These are phyloP conservation scores for Cladosporium sp. DNA, from an alignment of 2,329 filamentous ascomycete genomes.

Conservation along the genomic window DNA sequence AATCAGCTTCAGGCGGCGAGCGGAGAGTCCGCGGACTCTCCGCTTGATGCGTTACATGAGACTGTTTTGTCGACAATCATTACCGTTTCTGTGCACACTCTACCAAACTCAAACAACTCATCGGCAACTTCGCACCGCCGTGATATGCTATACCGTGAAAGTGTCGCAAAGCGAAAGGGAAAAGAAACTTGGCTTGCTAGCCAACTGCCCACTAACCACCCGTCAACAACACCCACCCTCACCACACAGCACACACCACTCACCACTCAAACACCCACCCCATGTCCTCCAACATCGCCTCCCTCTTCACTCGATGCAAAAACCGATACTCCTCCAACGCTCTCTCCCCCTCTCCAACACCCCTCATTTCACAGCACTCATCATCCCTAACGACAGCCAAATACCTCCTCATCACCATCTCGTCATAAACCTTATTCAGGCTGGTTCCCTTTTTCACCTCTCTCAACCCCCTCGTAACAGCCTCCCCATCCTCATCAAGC, in stretches of 20 bases:
- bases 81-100: background rate
- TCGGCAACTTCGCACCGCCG: background rate
- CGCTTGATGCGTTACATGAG: background rate
- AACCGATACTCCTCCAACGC: background rate
- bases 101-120: background rate
- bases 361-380: background rate
- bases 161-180: background rate
- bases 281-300: conserved; percentile 8
- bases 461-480: background rate
- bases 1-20: background rate
- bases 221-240: background rate
- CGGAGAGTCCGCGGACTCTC: background rate
- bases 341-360: background rate
- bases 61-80: background rate
- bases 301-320: background rate
- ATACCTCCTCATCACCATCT: background rate
- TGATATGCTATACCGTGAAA: background rate
- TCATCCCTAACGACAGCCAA: background rate
- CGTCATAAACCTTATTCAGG: background rate
- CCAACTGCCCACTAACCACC: background rate
- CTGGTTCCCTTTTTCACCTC: background rate
- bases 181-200: too few relatives aligned
- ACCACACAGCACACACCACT: background rate
- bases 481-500: background rate
- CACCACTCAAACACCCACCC: background rate